These are phyloP conservation scores for Phaeotremella skinneri DNA, from an alignment of 768 basidiomycete species.

Conservation along the genomic window DNA sequence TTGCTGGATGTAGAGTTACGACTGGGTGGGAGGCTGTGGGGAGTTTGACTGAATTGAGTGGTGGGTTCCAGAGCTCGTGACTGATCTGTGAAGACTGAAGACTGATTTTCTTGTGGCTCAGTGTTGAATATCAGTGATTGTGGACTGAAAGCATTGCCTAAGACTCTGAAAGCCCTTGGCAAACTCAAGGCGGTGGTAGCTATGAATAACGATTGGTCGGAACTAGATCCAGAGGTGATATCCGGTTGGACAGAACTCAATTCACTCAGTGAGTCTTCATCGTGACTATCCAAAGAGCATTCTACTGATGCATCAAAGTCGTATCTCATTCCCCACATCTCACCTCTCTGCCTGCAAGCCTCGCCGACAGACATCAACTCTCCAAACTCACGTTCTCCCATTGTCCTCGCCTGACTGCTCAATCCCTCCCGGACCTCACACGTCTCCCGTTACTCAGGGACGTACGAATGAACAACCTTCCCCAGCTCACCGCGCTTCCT, in stretches of 20 bases:
- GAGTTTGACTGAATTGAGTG: constrained; percentile 31
- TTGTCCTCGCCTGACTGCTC: constrained; percentile 31
- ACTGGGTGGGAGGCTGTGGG: constrained; percentile 42
- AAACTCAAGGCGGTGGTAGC: constrained; percentile 45
- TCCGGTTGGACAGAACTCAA: constrained; percentile 39
- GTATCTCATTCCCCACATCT: constrained; percentile 44
- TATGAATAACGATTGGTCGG: constrained; percentile 42
- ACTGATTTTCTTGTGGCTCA: too few species aligned
- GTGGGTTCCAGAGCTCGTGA: constrained; percentile 22
- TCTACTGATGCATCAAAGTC: constrained; percentile 22
- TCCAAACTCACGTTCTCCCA: constrained; percentile 48
- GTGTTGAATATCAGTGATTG: constrained; percentile 41
- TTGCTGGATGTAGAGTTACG: constrained; percentile 34
- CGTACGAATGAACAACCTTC: constrained; percentile 46
- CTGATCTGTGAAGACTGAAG: too few species aligned
- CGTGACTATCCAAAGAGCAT: not conserved
- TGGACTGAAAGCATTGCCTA: constrained; percentile 26
- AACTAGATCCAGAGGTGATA: constrained; percentile 30
- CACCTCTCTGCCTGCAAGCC: constrained; percentile 20
- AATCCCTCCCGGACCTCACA: constrained; percentile 32
- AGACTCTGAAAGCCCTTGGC: constrained; percentile 10
- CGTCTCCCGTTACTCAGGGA: constrained; percentile 35
- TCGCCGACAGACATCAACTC: constrained; percentile 25
- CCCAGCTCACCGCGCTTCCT: constrained; percentile 33
- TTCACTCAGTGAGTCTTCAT: constrained; percentile 42